A percentile compares a stretch with the other conserved stretches of the same genome.
Conservation (phyloP, 2,329 filamentous ascomycete species). For the Septoria linicola region DNA sequence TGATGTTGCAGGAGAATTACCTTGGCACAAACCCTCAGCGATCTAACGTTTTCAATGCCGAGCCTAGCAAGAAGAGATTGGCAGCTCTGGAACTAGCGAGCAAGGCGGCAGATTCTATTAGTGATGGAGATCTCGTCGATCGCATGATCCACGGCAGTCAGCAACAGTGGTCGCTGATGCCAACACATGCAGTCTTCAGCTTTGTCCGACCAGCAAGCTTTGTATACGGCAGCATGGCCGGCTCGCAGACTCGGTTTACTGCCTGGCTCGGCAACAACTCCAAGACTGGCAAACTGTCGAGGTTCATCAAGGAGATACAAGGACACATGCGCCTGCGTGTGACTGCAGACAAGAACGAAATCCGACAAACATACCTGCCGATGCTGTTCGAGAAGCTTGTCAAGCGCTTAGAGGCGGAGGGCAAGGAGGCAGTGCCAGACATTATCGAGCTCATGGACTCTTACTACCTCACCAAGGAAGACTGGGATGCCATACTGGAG, state of each 20-base stretch:
- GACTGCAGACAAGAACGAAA: slow-evolving; percentile 87
- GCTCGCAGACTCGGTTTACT: slow-evolving; percentile 71
- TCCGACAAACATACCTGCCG: slow-evolving; percentile 91
- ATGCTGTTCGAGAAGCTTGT: slow-evolving; percentile 80
- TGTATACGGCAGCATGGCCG: slow-evolving; percentile 70
- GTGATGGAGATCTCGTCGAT: slow-evolving; percentile 92
- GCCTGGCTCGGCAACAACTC: slow-evolving; percentile 95
- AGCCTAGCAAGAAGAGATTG: slow-evolving; percentile 64
- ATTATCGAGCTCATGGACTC: slow-evolving; percentile 96
- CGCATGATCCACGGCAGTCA: slow-evolving; percentile 98
- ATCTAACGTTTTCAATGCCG: slow-evolving; percentile 59
- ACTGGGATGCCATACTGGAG: slow-evolving; percentile 90
- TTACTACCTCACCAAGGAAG: slow-evolving; percentile 91
- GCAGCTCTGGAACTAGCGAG: slow-evolving; percentile 85
- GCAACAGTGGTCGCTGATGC: slow-evolving; percentile 98
- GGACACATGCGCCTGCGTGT: slow-evolving; percentile 92
- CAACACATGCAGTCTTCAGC: slow-evolving; percentile 90
- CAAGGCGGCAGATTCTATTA: slow-evolving; percentile 90
- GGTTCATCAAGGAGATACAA: slow-evolving; percentile 89
- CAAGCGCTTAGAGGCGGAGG: slow-evolving; percentile 70
- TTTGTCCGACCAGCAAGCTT: slow-evolving; percentile 90
- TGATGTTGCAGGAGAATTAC: slow-evolving; percentile 99
- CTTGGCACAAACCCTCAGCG: slow-evolving; percentile 74
- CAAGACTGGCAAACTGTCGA: slow-evolving; percentile 70
- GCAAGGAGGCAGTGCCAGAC: slow-evolving; percentile 75